Evolutionary conservation across 495 filamentous ascomycete genomes (phyloP).

Genomic region (Aspergillus sparsus): DNA sequence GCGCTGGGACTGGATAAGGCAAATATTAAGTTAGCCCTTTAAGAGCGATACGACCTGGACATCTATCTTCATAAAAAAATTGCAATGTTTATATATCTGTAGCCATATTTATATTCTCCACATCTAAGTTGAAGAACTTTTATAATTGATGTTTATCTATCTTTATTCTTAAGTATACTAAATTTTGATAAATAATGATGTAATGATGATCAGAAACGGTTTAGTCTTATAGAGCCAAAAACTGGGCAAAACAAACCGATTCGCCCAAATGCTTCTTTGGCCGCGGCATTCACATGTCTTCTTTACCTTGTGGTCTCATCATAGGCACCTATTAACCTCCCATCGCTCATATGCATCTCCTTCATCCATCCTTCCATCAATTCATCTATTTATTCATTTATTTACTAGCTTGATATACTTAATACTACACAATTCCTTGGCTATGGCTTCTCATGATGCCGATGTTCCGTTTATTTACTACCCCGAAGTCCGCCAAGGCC

Average conservation of each 20-base stretch:
- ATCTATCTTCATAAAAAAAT: conserved; percentile 1
- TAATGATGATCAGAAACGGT: too few relatives aligned
- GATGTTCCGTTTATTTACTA: conserved; percentile 43
- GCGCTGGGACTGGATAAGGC: conserved; percentile 71
- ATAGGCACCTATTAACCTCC: too few relatives aligned
- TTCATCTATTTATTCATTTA: background rate
- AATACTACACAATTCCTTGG: background rate
- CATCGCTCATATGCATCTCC: background rate
- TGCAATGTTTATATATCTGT: background rate
- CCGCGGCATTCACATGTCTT: background rate
- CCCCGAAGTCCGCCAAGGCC: conserved; percentile 46
- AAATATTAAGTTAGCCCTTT: conserved; percentile 72
- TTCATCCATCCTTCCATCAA: background rate
- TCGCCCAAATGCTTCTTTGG: background rate
- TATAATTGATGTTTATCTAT: too few relatives aligned
- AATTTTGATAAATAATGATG: too few relatives aligned
- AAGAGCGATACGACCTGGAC: background rate
- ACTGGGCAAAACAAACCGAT: background rate
- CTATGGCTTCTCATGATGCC: conserved; percentile 27
- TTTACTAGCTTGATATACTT: background rate
- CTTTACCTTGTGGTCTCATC: background rate
- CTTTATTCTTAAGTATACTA: too few relatives aligned
- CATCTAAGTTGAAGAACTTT: too few relatives aligned
- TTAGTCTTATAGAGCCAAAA: too few relatives aligned
- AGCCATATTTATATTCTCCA: too few relatives aligned